phyloP scores from a whole-genome alignment of 2,329 filamentous ascomycete species.

The Remersonia thermophila region DNA sequence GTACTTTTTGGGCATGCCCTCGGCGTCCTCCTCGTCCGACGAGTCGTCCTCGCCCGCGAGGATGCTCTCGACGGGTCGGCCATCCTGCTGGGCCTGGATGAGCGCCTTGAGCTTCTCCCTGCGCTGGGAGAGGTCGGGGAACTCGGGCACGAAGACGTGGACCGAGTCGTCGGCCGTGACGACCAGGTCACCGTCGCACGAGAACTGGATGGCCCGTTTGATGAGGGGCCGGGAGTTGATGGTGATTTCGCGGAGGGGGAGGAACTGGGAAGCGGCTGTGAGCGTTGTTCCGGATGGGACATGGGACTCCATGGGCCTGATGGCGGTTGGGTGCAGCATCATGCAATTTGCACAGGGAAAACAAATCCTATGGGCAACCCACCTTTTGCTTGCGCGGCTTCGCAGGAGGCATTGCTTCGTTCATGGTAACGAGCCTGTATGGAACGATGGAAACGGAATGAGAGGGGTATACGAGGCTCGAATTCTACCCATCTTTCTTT shows the following conservation, averaged over 20 bases:
- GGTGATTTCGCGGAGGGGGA: constrained; percentile 31
- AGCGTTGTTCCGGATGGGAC: too few relatives aligned
- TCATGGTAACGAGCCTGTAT: too few relatives aligned
- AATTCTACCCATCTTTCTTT: too few relatives aligned
- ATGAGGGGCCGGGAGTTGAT: constrained; percentile 19
- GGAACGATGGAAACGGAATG: too few relatives aligned
- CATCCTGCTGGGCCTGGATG: not conserved
- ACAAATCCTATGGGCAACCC: not conserved
- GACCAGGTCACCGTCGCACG: constrained; percentile 45
- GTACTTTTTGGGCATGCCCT: not conserved
- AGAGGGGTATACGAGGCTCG: too few relatives aligned
- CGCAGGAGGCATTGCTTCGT: too few relatives aligned
- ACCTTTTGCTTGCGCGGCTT: too few relatives aligned
- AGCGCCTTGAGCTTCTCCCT: constrained; percentile 4
- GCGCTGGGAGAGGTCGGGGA: constrained; percentile 15
- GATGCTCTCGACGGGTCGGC: constrained; percentile 1
- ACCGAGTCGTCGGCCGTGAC: constrained; percentile 42
- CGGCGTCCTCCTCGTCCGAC: constrained; percentile 16
- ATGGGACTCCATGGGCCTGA: too few relatives aligned
- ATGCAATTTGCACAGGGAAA: too few relatives aligned
- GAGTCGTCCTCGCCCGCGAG: constrained; percentile 12
- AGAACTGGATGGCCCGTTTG: constrained; percentile 36
- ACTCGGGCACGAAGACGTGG: constrained; percentile 19
- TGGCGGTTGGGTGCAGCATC: too few relatives aligned
- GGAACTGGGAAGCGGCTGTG: constrained; percentile 23